These are phyloP conservation scores for Colletotrichum scovillei DNA, from an alignment of 2,329 filamentous ascomycete genomes.

Conservation along the genomic window DNA sequence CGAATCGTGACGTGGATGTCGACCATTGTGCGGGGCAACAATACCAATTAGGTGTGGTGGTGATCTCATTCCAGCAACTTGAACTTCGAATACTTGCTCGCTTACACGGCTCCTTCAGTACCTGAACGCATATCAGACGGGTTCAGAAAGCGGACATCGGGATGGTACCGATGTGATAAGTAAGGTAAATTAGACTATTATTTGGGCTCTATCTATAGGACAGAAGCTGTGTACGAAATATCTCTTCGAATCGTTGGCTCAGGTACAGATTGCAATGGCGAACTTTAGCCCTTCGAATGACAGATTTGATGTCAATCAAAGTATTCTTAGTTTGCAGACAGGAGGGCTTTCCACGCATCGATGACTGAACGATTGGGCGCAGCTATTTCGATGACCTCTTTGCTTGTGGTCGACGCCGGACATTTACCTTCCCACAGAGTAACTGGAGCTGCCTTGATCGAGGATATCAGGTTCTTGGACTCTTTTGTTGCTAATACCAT, in stretches of 20 bases:
- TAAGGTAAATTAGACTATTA: no score
- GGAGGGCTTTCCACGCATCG: not conserved
- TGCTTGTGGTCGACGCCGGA: constrained; percentile 40
- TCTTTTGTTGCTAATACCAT: constrained; percentile 33
- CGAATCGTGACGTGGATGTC: not conserved
- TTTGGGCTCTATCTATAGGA: no score
- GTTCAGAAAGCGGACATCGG: no score
- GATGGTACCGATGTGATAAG: no score
- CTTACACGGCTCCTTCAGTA: not conserved
- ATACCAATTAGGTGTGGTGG: not conserved
- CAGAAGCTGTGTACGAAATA: no score
- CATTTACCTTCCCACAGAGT: constrained; percentile 47
- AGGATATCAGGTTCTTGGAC: constrained; percentile 44
- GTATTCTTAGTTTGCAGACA: not conserved
- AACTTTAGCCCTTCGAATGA: rapidly evolving
- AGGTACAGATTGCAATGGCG: rapidly evolving
- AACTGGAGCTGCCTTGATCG: constrained; percentile 40
- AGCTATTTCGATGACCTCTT: constrained; percentile 44
- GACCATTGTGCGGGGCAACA: not conserved
- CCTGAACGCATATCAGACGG: no score
- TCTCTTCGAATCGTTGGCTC: not conserved
- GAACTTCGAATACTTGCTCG: not conserved
- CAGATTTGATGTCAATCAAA: rapidly evolving
- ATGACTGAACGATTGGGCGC: constrained; percentile 43
- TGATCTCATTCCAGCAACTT: not conserved